A percentile compares a stretch with the other conserved stretches of the same genome.
Evolutionary conservation across 148 eudicot genomes (phyloP).

Genomic region (Chenopodium formosanum): DNA sequence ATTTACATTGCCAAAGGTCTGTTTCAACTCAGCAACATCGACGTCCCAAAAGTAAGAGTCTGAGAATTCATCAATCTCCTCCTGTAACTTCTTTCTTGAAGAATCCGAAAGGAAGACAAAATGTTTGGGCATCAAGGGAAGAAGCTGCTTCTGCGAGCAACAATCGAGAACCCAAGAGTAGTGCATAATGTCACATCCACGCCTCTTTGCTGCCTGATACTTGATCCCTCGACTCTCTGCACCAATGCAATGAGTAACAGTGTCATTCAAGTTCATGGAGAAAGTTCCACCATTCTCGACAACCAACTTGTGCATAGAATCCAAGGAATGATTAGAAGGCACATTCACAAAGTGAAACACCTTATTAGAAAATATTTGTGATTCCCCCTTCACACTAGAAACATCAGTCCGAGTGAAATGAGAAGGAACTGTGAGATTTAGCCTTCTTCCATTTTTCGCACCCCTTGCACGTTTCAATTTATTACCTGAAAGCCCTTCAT

Average conservation of each 20-base stretch:
- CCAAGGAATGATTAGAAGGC: conserved; percentile 57
- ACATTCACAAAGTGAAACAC: conserved; percentile 74
- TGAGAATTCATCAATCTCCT: conserved; percentile 82
- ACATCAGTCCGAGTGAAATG: conserved; percentile 84
- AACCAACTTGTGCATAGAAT: conserved; percentile 79
- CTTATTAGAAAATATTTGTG: conserved; percentile 64
- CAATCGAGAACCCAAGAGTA: conserved; percentile 89
- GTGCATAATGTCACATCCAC: conserved; percentile 72
- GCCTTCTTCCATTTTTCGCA: conserved; percentile 48
- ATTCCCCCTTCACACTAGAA: conserved; percentile 77
- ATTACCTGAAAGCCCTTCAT: background rate
- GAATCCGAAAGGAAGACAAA: conserved; percentile 71
- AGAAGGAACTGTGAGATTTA: conserved; percentile 59
- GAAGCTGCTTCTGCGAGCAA: conserved; percentile 69
- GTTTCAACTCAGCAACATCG: conserved; percentile 64
- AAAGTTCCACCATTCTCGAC: conserved; percentile 90
- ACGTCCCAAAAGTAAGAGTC: conserved; percentile 80
- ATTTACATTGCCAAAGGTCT: conserved; percentile 55
- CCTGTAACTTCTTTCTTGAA: conserved; percentile 63
- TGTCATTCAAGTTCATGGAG: conserved; percentile 83
- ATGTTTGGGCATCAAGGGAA: conserved; percentile 76
- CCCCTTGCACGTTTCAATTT: conserved; percentile 46
- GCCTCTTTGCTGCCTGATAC: conserved; percentile 81
- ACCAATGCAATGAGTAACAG: conserved; percentile 89
- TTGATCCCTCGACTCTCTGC: conserved; percentile 91